Conservation (phyloP, 2,329 filamentous ascomycete genomes). For the Exophiala bonariae region DNA sequence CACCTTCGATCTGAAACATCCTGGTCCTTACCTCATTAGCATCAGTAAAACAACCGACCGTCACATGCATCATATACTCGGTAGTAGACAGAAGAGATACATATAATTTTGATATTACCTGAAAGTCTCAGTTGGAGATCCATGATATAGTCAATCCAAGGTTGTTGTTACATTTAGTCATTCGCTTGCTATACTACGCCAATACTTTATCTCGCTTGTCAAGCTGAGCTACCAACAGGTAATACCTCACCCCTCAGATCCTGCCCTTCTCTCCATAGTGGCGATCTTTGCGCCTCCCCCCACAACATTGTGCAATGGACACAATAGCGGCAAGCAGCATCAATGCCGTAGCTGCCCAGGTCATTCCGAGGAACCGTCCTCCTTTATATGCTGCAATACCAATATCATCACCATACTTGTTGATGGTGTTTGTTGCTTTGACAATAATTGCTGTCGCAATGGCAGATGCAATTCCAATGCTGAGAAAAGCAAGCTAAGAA, state of each 20-base stretch:
- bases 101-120: no score
- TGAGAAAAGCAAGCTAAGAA: slow-evolving; percentile 52
- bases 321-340: slow-evolving; percentile 39
- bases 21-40: no score
- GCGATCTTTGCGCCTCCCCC: slow-evolving; percentile 10
- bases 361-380: slow-evolving; percentile 57
- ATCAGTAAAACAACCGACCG: no score
- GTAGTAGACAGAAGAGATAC: no score
- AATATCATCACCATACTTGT: slow-evolving; percentile 51
- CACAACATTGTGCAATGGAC: slow-evolving; percentile 30
- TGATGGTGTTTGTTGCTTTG: slow-evolving; percentile 55
- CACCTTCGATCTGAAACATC: no score
- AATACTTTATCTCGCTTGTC: no score
- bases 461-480: slow-evolving; percentile 71
- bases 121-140: no score
- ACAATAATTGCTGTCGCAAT: slow-evolving; percentile 65
- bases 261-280: slow-evolving; percentile 14
- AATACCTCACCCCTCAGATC: slow-evolving; percentile 5
- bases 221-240: neutral
- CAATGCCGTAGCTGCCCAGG: slow-evolving; percentile 56
- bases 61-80: no score
- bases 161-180: no score
- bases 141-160: no score
- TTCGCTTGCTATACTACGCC: no score
- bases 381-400: slow-evolving; percentile 53